Evolutionary conservation across 345 rosid species (phyloP), one percentile per base, ranked within the genome.

Genomic region (Reutealis trisperma): DNA sequence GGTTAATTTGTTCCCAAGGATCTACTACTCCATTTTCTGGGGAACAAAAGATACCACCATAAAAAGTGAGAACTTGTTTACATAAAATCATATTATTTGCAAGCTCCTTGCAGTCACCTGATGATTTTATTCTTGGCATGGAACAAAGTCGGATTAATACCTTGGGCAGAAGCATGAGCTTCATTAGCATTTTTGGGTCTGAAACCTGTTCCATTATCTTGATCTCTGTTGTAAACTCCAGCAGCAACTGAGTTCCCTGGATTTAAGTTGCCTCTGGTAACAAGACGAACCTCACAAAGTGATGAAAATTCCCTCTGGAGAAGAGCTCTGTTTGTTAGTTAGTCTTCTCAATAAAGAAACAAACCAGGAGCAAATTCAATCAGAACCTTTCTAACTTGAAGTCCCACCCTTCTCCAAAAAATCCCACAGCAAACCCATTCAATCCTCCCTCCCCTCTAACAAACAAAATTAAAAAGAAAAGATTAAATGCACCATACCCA

Each of bases 1-100:
- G 80, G 66, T 81, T 88, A 78, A 91, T 81, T 84, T 94, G 95
- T 71, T 94, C 96, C 99, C 97, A 90, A 5, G 84, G 84, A 59
- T 88, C 78, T 49, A 54, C 72, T 62, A 67, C 79, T 47, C 88
- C 92, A 77, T 86, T 91, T 78, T 81, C 97, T 94, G 83, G 74
- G 9, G 32, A 11, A 34, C 15, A 81, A 61, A 62, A 47, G n/a
- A 76, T 37, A 37, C 41, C 1, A 49, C 14, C 27, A 16, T 11
- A 37, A 19, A 47, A 69, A 37, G 70, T 12, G 42, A 52, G 72
- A n/a, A 6, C 15, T 30, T 42, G 69, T 49, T 42, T 51, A 52
- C 70, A 34, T 51, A 73, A 37, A 70, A 77, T 62, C 42, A 37
- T 1, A 41, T 63, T 42, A 61, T 55, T 77, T 44, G 30, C 27